phyloP scores from a whole-genome alignment of 2,329 filamentous ascomycete genomes.

The Ampelomyces quisqualis region DNA sequence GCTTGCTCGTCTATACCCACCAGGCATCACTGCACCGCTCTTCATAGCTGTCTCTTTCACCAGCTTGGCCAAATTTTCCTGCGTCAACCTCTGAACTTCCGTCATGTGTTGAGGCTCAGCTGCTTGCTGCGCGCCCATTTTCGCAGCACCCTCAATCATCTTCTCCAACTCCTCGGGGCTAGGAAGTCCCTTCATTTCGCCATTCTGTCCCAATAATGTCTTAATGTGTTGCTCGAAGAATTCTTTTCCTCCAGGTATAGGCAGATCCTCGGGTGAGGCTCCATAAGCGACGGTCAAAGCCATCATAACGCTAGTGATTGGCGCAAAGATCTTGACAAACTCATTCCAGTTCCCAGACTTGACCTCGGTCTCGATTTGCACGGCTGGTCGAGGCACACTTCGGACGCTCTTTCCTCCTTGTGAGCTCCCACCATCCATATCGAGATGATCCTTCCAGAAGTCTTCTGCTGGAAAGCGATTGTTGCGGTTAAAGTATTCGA shows the following conservation, averaged over 20 bases:
- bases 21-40: conserved; percentile 37
- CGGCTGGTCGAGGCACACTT: conserved; percentile 40
- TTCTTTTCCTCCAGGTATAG: conserved; percentile 38
- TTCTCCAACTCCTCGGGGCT: conserved; percentile 41
- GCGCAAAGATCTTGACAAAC: conserved; percentile 54
- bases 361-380: conserved; percentile 52
- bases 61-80: conserved; percentile 41
- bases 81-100: conserved; percentile 36
- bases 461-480: conserved; percentile 76
- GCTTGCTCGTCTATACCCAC: conserved; percentile 31
- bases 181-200: conserved; percentile 38
- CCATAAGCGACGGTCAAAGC: conserved; percentile 50
- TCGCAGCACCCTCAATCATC: conserved; percentile 40
- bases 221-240: conserved; percentile 42
- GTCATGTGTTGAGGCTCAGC: conserved; percentile 27
- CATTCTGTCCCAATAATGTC: conserved; percentile 29
- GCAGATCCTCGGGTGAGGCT: conserved; percentile 38
- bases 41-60: conserved; percentile 44
- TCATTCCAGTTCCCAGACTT: conserved; percentile 54
- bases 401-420: conserved; percentile 39
- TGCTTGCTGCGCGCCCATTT: conserved; percentile 35
- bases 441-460: conserved; percentile 46
- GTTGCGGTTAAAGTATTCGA: conserved; percentile 74
- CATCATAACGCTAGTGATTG: conserved; percentile 53
- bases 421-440: conserved; percentile 38